Percentiles rank a stretch among this genome's conserved stretches.
These are phyloP conservation scores for Halophytophthora batemanensis DNA, from an alignment of 352 stramenopile species.

Conservation along the genomic window DNA sequence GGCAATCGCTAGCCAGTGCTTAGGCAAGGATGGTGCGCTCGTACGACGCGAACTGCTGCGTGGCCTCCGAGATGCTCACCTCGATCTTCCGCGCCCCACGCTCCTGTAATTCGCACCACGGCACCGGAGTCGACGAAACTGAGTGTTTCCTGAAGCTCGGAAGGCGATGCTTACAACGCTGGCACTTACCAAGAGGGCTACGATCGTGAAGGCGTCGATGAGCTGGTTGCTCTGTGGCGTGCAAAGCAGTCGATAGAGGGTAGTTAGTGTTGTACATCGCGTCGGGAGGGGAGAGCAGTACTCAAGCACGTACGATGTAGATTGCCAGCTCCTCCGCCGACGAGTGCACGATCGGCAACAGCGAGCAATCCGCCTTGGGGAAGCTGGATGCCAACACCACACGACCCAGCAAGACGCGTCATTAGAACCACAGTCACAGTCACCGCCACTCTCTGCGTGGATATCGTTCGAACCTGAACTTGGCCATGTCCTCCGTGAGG, in stretches of 20 bases:
- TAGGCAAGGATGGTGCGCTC: slow-evolving; percentile 67
- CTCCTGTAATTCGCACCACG: slow-evolving; percentile 29
- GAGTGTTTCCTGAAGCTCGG: neutral
- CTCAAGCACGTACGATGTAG: slow-evolving; percentile 80
- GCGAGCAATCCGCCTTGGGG: slow-evolving; percentile 92
- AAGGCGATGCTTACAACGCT: neutral
- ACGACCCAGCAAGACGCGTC: neutral
- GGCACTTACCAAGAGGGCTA: slow-evolving; percentile 53
- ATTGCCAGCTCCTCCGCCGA: slow-evolving; percentile 96
- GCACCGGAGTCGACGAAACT: neutral
- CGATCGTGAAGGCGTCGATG: slow-evolving; percentile 80
- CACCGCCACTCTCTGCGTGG: neutral
- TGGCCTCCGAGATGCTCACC: slow-evolving; percentile 92
- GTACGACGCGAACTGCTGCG: slow-evolving; percentile 87
- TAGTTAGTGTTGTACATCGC: neutral
- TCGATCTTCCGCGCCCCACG: slow-evolving; percentile 88
- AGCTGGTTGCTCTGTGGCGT: slow-evolving; percentile 77
- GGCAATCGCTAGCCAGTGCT: neutral
- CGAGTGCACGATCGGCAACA: slow-evolving; percentile 96
- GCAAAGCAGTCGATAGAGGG: neutral
- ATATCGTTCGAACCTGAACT: slow-evolving; percentile 72
- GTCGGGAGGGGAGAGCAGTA: neutral
- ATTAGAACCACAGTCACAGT: neutral
- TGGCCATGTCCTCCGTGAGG: slow-evolving; percentile 92
- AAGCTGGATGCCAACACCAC: slow-evolving; percentile 64